A percentile compares a stretch with the other conserved stretches of the same genome.
phyloP scores from a whole-genome alignment of 805 yeast genomes.

The Torulaspora gathmanii region DNA sequence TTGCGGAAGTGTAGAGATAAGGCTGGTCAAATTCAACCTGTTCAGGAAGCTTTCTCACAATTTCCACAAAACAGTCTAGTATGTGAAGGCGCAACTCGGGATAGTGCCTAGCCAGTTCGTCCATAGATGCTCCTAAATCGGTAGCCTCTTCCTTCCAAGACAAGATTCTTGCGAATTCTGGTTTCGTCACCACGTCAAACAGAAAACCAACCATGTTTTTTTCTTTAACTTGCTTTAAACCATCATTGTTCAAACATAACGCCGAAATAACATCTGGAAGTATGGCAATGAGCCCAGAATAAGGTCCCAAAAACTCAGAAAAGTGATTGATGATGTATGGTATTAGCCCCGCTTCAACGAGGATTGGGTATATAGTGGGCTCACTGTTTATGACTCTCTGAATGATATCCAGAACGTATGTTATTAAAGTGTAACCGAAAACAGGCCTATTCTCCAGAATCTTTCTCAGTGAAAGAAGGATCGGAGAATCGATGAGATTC shows the following conservation, averaged over 20 bases:
- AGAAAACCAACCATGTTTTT: slow-evolving; percentile 39
- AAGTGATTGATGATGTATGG: slow-evolving; percentile 59
- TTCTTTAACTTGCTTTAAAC: slow-evolving; percentile 51
- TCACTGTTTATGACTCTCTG: slow-evolving; percentile 78
- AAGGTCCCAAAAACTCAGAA: slow-evolving; percentile 50
- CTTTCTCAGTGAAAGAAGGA: slow-evolving; percentile 56
- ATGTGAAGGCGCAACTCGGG: slow-evolving; percentile 64
- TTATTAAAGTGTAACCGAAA: slow-evolving; percentile 64
- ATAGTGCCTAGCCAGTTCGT: slow-evolving; percentile 79
- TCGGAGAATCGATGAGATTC: slow-evolving; percentile 78
- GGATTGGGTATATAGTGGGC: slow-evolving; percentile 79
- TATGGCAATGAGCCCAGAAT: slow-evolving; percentile 53
- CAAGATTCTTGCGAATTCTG: slow-evolving; percentile 50
- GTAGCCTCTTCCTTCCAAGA: slow-evolving; percentile 50
- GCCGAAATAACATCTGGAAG: slow-evolving; percentile 80
- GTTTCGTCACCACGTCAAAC: slow-evolving; percentile 49
- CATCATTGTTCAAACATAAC: slow-evolving; percentile 69
- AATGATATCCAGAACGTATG: slow-evolving; percentile 58
- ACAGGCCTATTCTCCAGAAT: slow-evolving; percentile 51
- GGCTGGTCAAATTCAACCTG: slow-evolving; percentile 38
- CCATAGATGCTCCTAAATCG: slow-evolving; percentile 62
- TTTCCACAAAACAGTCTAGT: slow-evolving; percentile 41
- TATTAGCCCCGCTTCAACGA: slow-evolving; percentile 72
- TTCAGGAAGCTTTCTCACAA: slow-evolving; percentile 48
- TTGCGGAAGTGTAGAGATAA: slow-evolving; percentile 39